These are phyloP conservation scores for Ilex asprella DNA, from an alignment of 257 asterid genomes.

Conservation along the genomic window DNA sequence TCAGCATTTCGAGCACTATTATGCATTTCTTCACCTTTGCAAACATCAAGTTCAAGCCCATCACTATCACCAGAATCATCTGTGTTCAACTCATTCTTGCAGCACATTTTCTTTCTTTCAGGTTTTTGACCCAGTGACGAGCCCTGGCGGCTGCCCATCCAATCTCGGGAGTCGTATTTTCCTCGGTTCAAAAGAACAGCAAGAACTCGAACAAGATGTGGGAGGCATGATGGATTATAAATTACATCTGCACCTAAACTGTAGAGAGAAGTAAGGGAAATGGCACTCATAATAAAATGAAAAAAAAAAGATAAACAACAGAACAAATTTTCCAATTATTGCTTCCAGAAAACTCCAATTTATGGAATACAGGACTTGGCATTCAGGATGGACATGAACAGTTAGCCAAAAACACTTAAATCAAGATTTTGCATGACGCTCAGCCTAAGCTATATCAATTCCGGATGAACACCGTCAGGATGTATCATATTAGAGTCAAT, in stretches of 20 bases:
- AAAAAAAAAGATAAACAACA: not conserved
- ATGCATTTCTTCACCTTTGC: slow-evolving; percentile 12
- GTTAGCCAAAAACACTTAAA: no score
- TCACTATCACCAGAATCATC: not conserved
- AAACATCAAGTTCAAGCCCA: slow-evolving; percentile 7
- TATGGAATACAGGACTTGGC: no score
- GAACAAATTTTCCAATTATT: not conserved
- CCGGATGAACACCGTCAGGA: no score
- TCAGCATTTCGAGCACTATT: slow-evolving; percentile 12
- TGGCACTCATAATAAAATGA: not conserved
- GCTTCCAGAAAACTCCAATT: no score
- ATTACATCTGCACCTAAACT: slow-evolving; percentile 94
- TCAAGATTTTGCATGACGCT: no score
- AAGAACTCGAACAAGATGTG: slow-evolving; percentile 72
- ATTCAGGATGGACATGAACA: no score
- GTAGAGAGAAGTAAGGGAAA: slow-evolving; percentile 13
- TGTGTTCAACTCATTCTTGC: not conserved
- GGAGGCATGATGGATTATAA: slow-evolving; percentile 70
- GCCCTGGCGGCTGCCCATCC: not conserved
- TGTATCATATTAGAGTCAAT: no score
- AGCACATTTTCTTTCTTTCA: not conserved
- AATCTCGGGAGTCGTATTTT: slow-evolving; percentile 2
- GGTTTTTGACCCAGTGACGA: not conserved
- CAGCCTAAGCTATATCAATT: no score
- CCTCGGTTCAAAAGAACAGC: slow-evolving; percentile 40